Evolutionary conservation across 108 stramenopile genomes (phyloP).

Genomic region (Poteriospumella lacustris): DNA sequence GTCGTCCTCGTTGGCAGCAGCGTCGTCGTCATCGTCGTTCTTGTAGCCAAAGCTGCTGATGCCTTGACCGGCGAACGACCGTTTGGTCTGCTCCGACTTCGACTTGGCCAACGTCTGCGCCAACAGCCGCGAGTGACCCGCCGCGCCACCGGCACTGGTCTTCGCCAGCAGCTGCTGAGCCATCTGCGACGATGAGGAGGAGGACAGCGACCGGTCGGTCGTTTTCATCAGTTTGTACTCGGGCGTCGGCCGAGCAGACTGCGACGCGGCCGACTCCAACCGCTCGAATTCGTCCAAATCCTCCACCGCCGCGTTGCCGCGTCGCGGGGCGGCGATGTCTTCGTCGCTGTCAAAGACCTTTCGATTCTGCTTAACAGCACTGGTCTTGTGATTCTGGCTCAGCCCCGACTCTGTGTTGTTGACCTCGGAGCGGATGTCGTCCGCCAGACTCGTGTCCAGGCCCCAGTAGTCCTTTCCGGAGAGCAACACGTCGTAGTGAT

Average conservation of each 20-base stretch:
- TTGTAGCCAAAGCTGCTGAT: too few relatives aligned
- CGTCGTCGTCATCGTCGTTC: too few relatives aligned
- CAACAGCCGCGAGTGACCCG: background rate
- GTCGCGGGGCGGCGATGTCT: background rate
- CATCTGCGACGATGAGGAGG: background rate
- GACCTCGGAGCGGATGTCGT: background rate
- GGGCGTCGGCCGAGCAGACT: background rate
- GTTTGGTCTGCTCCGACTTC: too few relatives aligned
- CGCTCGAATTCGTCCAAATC: background rate
- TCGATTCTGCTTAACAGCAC: background rate
- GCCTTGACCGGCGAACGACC: too few relatives aligned
- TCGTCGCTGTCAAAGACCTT: background rate
- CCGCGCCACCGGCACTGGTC: background rate
- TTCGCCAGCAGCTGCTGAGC: background rate
- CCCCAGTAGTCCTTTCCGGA: background rate
- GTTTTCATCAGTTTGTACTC: background rate
- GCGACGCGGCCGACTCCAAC: background rate
- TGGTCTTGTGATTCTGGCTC: background rate
- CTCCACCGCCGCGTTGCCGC: background rate
- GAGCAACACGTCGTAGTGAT: background rate
- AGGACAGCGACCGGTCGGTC: background rate
- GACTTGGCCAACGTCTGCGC: background rate
- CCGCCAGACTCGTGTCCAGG: background rate
- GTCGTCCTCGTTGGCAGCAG: too few relatives aligned
- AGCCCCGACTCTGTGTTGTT: background rate